These are phyloP conservation scores for Fagopyrum esculentum DNA, from an alignment of 148 eudicot species.

Conservation along the genomic window DNA sequence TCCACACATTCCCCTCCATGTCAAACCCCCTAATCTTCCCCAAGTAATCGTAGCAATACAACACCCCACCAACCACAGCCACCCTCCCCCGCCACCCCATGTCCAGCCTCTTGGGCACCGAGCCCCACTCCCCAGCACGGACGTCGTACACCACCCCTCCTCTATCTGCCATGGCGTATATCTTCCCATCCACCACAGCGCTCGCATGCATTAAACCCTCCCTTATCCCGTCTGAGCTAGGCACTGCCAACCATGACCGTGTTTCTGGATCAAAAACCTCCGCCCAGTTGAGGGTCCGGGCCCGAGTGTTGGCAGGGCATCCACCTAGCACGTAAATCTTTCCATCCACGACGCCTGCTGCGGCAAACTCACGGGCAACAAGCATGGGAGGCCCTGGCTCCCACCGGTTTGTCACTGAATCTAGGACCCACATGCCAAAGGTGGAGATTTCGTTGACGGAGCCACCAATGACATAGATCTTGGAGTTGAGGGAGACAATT, in stretches of 20 bases:
- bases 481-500: conserved; percentile 32
- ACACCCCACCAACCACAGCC: conserved; percentile 57
- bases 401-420: conserved; percentile 60
- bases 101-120: conserved; percentile 64
- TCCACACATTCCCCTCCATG: conserved; percentile 58
- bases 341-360: conserved; percentile 59
- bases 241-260: conserved; percentile 46
- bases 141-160: conserved; percentile 77
- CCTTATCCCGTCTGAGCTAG: conserved; percentile 47
- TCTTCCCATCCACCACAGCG: conserved; percentile 53
- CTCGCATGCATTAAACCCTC: conserved; percentile 92
- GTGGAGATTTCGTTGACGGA: conserved; percentile 44
- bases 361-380: conserved; percentile 76
- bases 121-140: conserved; percentile 46
- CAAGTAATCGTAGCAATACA: conserved; percentile 88
- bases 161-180: conserved; percentile 91
- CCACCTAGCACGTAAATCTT: conserved; percentile 86
- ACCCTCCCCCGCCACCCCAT: conserved; percentile 93
- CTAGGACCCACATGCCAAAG: conserved; percentile 47
- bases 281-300: conserved; percentile 63
- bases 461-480: conserved; percentile 77
- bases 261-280: conserved; percentile 68
- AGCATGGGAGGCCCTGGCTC: conserved; percentile 67
- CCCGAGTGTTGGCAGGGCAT: conserved; percentile 71
- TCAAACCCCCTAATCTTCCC: conserved; percentile 84